Conservation (phyloP, 2,329 filamentous ascomycete species). For the Fusarium hainanense region DNA sequence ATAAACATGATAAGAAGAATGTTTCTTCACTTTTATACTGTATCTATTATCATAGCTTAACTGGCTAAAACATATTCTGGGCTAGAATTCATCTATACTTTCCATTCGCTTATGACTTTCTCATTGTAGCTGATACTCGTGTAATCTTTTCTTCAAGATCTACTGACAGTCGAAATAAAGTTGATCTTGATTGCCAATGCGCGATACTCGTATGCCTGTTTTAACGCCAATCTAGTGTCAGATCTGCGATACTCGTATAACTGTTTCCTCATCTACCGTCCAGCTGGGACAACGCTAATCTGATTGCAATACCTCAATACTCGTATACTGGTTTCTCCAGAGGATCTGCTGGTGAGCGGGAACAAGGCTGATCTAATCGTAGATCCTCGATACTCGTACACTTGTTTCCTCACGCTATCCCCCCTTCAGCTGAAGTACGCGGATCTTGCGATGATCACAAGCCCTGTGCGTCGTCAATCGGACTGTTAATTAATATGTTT, state of each 20-base stretch:
- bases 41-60: background rate
- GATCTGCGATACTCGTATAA: background rate
- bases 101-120: background rate
- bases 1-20: constrained; percentile 1
- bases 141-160: background rate
- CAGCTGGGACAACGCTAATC: background rate
- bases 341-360: background rate
- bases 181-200: background rate
- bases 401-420: background rate
- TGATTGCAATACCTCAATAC: background rate
- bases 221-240: background rate
- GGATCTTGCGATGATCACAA: background rate
- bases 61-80: background rate
- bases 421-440: background rate
- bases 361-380: background rate
- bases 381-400: background rate
- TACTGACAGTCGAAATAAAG: background rate
- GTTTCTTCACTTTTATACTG: background rate
- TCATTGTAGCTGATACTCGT: background rate
- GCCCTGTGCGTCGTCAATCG: background rate
- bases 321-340: background rate
- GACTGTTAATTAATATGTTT: background rate
- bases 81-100: background rate
- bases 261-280: background rate
- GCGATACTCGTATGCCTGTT: background rate